These are phyloP conservation scores for Selaginella moellendorffii DNA, from an alignment of 75 land plant genomes.

Conservation along the genomic window DNA sequence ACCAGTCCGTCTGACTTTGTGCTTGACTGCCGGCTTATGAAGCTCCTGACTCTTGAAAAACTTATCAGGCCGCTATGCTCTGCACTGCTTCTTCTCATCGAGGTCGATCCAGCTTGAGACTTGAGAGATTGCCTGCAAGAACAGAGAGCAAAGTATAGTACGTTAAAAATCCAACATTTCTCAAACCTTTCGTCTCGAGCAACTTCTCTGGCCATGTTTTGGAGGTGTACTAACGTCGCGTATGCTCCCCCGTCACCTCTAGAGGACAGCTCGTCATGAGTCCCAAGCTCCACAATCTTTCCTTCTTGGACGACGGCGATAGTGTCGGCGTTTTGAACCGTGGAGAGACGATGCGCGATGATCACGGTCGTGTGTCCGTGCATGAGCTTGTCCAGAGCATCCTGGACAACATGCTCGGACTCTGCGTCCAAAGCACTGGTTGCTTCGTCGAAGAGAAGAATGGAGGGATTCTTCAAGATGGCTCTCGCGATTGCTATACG, in stretches of 20 bases:
- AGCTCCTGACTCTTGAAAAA: no score
- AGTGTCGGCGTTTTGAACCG: conserved; percentile 21
- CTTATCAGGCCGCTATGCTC: no score
- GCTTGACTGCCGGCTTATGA: neutral
- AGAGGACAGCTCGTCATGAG: conserved; percentile 26
- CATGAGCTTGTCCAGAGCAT: conserved; percentile 30
- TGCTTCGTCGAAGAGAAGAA: conserved; percentile 33
- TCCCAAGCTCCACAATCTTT: conserved; percentile 22
- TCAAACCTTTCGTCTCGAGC: no score
- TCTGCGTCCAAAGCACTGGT: conserved; percentile 33
- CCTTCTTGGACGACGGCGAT: conserved; percentile 32
- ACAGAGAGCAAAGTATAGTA: neutral
- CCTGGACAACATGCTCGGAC: conserved; percentile 30
- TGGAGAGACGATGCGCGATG: conserved; percentile 26
- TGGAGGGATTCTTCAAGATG: conserved; percentile 27
- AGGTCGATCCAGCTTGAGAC: neutral
- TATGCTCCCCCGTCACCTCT: conserved; percentile 30
- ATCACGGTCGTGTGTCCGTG: conserved; percentile 23
- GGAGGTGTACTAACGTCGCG: conserved; percentile 26
- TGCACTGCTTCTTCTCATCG: neutral
- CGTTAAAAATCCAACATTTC: conserved; percentile 5
- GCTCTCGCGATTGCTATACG: conserved; percentile 34
- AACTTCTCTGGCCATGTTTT: conserved; percentile 4
- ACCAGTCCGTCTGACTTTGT: neutral
- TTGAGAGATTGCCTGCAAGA: neutral